Evolutionary conservation across 2,329 filamentous ascomycete genomes (phyloP), one percentile per base, ranked within the genome.

Genomic region (Ophiocordyceps camponoti-floridani): DNA sequence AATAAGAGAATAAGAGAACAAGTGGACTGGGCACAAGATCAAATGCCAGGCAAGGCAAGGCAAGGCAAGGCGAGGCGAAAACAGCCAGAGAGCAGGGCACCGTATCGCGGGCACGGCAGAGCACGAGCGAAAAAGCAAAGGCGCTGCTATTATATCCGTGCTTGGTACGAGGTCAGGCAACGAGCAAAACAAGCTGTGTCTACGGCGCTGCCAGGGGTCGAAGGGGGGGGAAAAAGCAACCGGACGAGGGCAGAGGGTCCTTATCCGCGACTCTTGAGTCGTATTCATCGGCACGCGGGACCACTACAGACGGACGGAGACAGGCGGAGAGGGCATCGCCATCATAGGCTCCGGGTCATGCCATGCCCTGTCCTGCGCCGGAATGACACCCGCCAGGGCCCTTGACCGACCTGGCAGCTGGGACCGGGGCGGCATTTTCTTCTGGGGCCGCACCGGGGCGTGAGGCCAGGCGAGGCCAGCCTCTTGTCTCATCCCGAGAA

Each of bases 401-500:
- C 31, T 33, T 14, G 11, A 14, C 31, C 11, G 31, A 33, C 31
- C 31, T 14, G 31, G 31, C 31, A 10, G 31, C 11, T 12, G 31
- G 31, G 28, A 31, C 28, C 28, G 12, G 28, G 28, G 28, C n/a
- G n/a, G n/a, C 28, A 7, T 31, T 31, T 12, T 31, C 28, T 31
- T 31, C 28, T 31, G 7, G 28, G 28, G 28, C 12, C 28, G 28
- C 28, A 31, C 28, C 28, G 28, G 28, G 28, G 28, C 28, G 28
- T 31, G 28, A n/a, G n/a, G n/a, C n/a, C n/a, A 12, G 28, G 12
- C 28, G 38, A 47, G 47, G 53, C 48, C 55, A 31, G 28, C 7
- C 28, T 31, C 28, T 33, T 54, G 53, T 56, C 55, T 56, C 50
- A 54, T 50, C 49, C 50, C 48, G 49, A 52, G 46, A 49, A 50